Evolutionary conservation across 164 flowering plant genomes (phyloP).

Genomic region (Brasenia schreberi): DNA sequence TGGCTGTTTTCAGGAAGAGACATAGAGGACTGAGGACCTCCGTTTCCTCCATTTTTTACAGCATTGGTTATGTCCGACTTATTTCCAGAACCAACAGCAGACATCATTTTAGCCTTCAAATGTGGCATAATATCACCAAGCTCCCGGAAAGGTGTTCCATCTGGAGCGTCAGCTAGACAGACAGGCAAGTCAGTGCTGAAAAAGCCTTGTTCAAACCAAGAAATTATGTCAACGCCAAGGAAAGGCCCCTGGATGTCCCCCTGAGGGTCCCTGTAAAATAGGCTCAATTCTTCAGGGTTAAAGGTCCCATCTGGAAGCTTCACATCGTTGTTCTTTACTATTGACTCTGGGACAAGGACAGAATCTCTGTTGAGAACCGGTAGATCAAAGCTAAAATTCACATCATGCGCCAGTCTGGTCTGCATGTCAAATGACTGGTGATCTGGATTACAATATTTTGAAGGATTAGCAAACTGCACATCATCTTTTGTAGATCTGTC

Average conservation of each 20-base stretch:
- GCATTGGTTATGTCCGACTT: slow-evolving; percentile 17
- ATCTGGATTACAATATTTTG: background rate
- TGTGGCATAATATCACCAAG: slow-evolving; percentile 79
- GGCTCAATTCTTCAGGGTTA: slow-evolving; percentile 57
- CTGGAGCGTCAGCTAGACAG: slow-evolving; percentile 63
- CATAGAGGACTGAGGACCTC: background rate
- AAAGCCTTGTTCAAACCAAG: slow-evolving; percentile 90
- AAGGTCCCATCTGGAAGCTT: slow-evolving; percentile 15
- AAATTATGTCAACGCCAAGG: slow-evolving; percentile 69
- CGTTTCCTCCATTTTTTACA: slow-evolving; percentile 7
- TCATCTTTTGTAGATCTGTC: background rate
- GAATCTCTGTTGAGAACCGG: slow-evolving; percentile 18
- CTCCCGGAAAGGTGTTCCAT: slow-evolving; percentile 47
- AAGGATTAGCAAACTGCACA: background rate
- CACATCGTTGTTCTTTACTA: slow-evolving; percentile 4
- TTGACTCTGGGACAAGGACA: background rate
- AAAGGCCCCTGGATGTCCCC: slow-evolving; percentile 91
- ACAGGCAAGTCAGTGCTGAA: slow-evolving; percentile 84
- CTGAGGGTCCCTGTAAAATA: slow-evolving; percentile 82
- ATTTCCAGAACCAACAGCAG: slow-evolving; percentile 8
- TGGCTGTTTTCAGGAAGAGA: background rate
- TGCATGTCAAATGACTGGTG: slow-evolving; percentile 15
- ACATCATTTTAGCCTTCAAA: slow-evolving; percentile 21
- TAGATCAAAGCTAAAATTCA: slow-evolving; percentile 24
- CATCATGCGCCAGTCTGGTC: slow-evolving; percentile 28